phyloP scores from a whole-genome alignment of 306 rosid species.

The Albizia julibrissin region DNA sequence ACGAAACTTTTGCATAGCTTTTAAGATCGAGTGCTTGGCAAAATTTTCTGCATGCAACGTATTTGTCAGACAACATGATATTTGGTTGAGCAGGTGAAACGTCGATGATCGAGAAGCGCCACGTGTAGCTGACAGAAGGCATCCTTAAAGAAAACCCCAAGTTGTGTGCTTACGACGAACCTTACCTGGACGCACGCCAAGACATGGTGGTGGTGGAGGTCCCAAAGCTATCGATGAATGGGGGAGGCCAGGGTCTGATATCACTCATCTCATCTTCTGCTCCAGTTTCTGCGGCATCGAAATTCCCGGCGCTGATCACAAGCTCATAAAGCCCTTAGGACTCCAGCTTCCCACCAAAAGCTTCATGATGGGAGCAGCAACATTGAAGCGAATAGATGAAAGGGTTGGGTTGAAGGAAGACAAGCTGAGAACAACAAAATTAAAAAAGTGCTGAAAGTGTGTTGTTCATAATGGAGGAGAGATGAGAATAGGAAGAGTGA shows the following conservation, averaged over 20 bases:
- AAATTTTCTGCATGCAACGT: not conserved
- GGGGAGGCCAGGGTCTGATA: slow-evolving; percentile 41
- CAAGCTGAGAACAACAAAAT: slow-evolving; percentile 40
- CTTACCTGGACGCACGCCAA: slow-evolving; percentile 42
- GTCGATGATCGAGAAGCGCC: slow-evolving; percentile 40
- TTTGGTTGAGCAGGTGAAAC: slow-evolving; percentile 27
- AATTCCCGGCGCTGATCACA: slow-evolving; percentile 50
- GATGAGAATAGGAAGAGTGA: slow-evolving; percentile 40
- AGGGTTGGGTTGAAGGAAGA: slow-evolving; percentile 26
- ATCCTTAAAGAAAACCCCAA: slow-evolving; percentile 40
- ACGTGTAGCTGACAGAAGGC: slow-evolving; percentile 31
- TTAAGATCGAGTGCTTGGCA: not conserved
- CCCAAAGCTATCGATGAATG: slow-evolving; percentile 49
- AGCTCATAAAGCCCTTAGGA: slow-evolving; percentile 40
- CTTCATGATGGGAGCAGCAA: slow-evolving; percentile 42
- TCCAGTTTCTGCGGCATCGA: slow-evolving; percentile 36
- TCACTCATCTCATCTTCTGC: slow-evolving; percentile 50
- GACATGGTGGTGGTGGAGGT: slow-evolving; percentile 37
- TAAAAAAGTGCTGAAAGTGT: slow-evolving; percentile 38
- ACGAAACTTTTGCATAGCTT: not conserved
- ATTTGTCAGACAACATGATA: too few relatives aligned
- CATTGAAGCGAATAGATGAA: slow-evolving; percentile 33
- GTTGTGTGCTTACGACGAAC: slow-evolving; percentile 7
- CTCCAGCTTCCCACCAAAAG: slow-evolving; percentile 38
- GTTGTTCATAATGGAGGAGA: slow-evolving; percentile 36